These are phyloP conservation scores for Fusarium burgessii DNA, from an alignment of 2,329 filamentous ascomycete genomes.

Conservation along the genomic window DNA sequence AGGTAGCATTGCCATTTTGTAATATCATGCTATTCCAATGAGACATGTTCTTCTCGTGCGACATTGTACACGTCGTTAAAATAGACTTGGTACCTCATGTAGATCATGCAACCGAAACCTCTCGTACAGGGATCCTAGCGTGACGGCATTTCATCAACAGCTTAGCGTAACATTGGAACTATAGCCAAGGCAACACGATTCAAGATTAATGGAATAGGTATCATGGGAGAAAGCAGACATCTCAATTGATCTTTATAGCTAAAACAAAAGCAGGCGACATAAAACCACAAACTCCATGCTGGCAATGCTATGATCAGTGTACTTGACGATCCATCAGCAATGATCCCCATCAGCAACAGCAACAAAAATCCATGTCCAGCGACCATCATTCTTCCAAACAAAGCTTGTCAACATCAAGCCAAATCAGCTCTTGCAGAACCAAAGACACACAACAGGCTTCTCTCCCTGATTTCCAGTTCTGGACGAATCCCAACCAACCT, in stretches of 20 bases:
- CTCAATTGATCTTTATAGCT: neutral
- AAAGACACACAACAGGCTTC: slow-evolving; percentile 70
- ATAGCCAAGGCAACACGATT: too few species aligned
- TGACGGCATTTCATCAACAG: neutral
- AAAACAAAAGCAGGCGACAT: neutral
- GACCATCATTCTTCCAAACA: neutral
- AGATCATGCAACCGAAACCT: neutral
- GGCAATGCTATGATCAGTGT: neutral
- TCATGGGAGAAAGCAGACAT: neutral
- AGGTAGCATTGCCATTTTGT: neutral
- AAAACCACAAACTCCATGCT: slow-evolving; percentile 9
- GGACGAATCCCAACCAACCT: slow-evolving; percentile 69
- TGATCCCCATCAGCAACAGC: neutral
- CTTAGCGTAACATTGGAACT: neutral
- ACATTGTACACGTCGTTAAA: neutral
- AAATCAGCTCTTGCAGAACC: slow-evolving; percentile 65
- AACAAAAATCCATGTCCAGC: neutral
- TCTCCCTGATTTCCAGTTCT: slow-evolving; percentile 61
- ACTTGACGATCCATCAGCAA: neutral
- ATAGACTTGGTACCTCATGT: slow-evolving; percentile 8
- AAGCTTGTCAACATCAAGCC: rapidly evolving
- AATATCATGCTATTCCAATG: neutral
- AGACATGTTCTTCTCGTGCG: neutral
- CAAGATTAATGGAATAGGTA: neutral
- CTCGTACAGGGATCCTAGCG: neutral